Evolutionary conservation across 2,329 filamentous ascomycete species (phyloP).

Genomic region (Acephala macrosclerotiorum): DNA sequence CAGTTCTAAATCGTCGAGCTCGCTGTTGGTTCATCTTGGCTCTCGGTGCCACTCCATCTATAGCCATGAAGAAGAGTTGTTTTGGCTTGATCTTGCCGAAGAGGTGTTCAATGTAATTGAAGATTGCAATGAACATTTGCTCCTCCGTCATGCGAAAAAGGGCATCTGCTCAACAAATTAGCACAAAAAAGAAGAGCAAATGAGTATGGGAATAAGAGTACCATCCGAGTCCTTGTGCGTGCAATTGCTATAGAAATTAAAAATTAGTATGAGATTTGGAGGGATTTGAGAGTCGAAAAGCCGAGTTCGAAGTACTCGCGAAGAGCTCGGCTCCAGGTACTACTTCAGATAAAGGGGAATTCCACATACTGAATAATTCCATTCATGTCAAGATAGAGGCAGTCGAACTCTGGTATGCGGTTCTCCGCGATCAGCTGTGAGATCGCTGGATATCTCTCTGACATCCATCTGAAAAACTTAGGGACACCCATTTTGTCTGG

Average conservation of each 20-base stretch:
- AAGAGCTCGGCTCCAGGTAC: no score
- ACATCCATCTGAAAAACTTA: slow-evolving; percentile 79
- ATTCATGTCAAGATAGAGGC: slow-evolving; percentile 98
- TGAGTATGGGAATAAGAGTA: slow-evolving; percentile 88
- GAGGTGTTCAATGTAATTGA: slow-evolving; percentile 99
- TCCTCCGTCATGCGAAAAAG: slow-evolving; percentile 95
- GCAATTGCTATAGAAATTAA: no score
- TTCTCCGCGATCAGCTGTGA: slow-evolving; percentile 99
- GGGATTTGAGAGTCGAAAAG: no score
- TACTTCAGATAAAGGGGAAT: no score
- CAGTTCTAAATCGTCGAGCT: slow-evolving; percentile 91
- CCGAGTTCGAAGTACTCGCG: no score
- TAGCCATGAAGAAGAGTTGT: slow-evolving; percentile 99
- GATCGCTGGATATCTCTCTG: slow-evolving; percentile 97
- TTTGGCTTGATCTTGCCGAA: slow-evolving; percentile 99
- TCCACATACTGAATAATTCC: slow-evolving; percentile 99
- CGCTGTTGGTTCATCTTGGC: slow-evolving; percentile 99
- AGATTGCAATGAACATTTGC: slow-evolving; percentile 99
- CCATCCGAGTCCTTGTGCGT: slow-evolving; percentile 97
- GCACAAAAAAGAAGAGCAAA: no score
- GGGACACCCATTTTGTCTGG: slow-evolving; percentile 68
- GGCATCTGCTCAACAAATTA: no score
- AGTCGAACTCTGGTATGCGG: slow-evolving; percentile 98
- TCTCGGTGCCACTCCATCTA: slow-evolving; percentile 95
- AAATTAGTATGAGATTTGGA: no score